phyloP scores from a whole-genome alignment of 805 yeast genomes.

The Spathaspora girioi region DNA sequence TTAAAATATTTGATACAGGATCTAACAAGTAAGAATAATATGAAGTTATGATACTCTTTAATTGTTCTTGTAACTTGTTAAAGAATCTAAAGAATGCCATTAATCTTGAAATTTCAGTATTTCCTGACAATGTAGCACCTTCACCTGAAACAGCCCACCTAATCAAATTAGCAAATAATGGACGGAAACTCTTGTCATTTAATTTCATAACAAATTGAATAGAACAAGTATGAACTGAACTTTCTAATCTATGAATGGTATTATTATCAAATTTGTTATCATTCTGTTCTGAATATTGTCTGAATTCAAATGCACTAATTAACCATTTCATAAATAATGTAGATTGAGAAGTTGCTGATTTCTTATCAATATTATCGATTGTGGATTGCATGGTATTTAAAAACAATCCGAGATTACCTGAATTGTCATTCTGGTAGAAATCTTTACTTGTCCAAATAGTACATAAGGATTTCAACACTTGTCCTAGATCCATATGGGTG shows the following conservation, averaged over 20 bases:
- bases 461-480: slow-evolving; percentile 58
- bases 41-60: slow-evolving; percentile 82
- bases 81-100: slow-evolving; percentile 81
- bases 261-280: slow-evolving; percentile 53
- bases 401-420: slow-evolving; percentile 57
- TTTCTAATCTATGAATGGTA: slow-evolving; percentile 77
- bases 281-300: slow-evolving; percentile 35
- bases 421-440: slow-evolving; percentile 29
- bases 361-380: slow-evolving; percentile 67
- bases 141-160: slow-evolving; percentile 93
- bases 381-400: slow-evolving; percentile 63
- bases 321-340: slow-evolving; percentile 65
- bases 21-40: slow-evolving; percentile 86
- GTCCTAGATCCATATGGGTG: slow-evolving; percentile 63
- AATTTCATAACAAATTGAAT: slow-evolving; percentile 80
- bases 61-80: slow-evolving; percentile 75
- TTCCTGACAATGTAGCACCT: slow-evolving; percentile 46
- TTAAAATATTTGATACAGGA: slow-evolving; percentile 55
- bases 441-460: slow-evolving; percentile 53
- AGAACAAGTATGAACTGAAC: slow-evolving; percentile 68
- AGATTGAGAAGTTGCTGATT: slow-evolving; percentile 69
- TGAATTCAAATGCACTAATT: slow-evolving; percentile 67
- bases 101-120: slow-evolving; percentile 54
- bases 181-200: slow-evolving; percentile 91
- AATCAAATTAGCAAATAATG: slow-evolving; percentile 78